phyloP scores from a whole-genome alignment of 1,139 yeast genomes.

The Suhomyces maxii region DNA sequence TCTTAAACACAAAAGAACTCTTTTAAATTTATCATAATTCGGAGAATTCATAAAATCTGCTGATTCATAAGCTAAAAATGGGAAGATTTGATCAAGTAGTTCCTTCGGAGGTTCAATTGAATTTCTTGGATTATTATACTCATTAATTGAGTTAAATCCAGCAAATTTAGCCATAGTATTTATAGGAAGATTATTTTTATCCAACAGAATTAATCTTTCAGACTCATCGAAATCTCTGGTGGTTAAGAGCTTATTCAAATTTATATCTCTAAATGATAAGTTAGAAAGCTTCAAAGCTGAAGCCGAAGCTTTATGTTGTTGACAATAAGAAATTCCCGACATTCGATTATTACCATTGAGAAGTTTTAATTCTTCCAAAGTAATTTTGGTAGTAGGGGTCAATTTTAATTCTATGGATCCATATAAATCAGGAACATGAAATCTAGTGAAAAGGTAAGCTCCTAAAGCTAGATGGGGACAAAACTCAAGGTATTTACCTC shows the following conservation, averaged over 20 bases:
- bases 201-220: conserved; percentile 11
- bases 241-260: conserved; percentile 22
- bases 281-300: conserved; percentile 24
- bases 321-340: conserved; percentile 26
- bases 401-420: conserved; percentile 25
- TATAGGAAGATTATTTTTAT: conserved; percentile 18
- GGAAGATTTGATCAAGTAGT: conserved; percentile 29
- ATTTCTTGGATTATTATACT: conserved; percentile 24
- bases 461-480: conserved; percentile 35
- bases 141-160: conserved; percentile 24
- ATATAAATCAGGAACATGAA: conserved; percentile 32
- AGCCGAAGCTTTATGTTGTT: conserved; percentile 30
- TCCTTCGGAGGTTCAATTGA: conserved; percentile 30
- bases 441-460: conserved; percentile 30
- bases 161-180: conserved; percentile 22
- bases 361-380: conserved; percentile 23
- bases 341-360: conserved; percentile 29
- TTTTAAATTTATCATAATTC: conserved; percentile 15
- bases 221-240: conserved; percentile 17
- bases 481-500: conserved; percentile 28
- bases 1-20: conserved; percentile 24
- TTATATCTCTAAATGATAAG: conserved; percentile 22
- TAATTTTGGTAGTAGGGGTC: conserved; percentile 12
- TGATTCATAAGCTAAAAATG: conserved; percentile 24
- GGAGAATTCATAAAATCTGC: conserved; percentile 4